A percentile compares a stretch with the other conserved stretches of the same genome.
phyloP scores from a whole-genome alignment of 2,329 filamentous ascomycete species.

The Fusarium hainanense region DNA sequence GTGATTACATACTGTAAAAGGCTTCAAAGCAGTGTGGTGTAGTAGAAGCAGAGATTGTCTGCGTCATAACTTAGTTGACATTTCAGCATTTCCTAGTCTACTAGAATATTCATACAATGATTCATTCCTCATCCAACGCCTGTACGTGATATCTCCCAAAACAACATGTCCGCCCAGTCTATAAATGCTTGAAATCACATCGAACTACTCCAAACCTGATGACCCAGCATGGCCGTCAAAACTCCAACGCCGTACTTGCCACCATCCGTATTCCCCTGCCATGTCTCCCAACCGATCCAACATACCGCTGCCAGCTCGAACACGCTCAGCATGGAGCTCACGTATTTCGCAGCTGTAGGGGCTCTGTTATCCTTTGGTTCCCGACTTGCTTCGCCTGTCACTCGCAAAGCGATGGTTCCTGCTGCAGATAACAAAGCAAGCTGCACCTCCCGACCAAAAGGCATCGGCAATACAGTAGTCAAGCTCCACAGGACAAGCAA shows the following conservation, averaged over 20 bases:
- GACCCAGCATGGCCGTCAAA: conserved; percentile 49
- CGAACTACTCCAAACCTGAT: conserved; percentile 45
- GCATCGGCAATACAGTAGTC: conserved; percentile 30
- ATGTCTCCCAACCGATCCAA: conserved; percentile 50
- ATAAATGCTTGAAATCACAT: conserved; percentile 23
- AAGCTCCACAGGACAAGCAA: conserved; percentile 46
- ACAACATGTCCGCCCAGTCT: conserved; percentile 1
- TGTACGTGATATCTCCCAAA: conserved; percentile 20
- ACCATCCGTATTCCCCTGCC: conserved; percentile 41
- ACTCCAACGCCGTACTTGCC: conserved; percentile 46
- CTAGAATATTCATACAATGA: conserved; percentile 12
- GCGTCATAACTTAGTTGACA: background rate
- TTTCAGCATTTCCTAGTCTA: background rate
- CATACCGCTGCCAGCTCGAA: conserved; percentile 50
- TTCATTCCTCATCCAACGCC: conserved; percentile 22
- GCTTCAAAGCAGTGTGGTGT: background rate
- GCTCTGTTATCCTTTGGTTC: conserved; percentile 19
- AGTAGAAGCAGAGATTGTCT: background rate
- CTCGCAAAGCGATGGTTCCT: conserved; percentile 47
- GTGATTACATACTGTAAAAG: background rate
- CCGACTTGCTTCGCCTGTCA: conserved; percentile 45
- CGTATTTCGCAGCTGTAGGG: conserved; percentile 37
- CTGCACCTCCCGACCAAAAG: conserved; percentile 45
- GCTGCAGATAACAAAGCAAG: conserved; percentile 44
- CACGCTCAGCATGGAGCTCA: conserved; percentile 47